These are phyloP conservation scores for Solanum sitiens DNA, from an alignment of 257 asterid genomes.

Conservation along the genomic window DNA sequence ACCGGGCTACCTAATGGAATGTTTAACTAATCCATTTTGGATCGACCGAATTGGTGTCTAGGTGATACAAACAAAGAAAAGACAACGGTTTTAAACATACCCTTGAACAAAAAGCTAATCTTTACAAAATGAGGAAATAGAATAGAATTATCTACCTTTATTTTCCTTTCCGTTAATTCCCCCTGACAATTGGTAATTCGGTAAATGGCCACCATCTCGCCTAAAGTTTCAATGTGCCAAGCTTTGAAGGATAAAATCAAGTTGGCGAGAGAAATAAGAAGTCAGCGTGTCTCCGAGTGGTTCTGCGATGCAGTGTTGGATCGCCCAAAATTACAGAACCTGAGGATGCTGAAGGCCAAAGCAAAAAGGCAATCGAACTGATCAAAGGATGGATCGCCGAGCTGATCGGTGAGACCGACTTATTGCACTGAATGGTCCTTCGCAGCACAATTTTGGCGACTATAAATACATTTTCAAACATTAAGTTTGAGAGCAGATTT, in stretches of 20 bases:
- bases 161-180: too few species aligned
- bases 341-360: neutral
- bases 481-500: neutral
- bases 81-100: too few species aligned
- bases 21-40: too few species aligned
- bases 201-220: neutral
- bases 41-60: too few species aligned
- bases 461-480: too few species aligned
- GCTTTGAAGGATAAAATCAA: neutral
- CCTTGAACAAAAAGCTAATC: too few species aligned
- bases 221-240: neutral
- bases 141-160: too few species aligned
- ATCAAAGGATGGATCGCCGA: neutral
- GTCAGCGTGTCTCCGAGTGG: neutral
- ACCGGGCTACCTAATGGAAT: too few species aligned
- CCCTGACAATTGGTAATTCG: too few species aligned
- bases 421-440: neutral
- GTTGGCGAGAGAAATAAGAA: neutral
- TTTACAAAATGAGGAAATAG: too few species aligned
- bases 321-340: neutral
- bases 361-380: neutral
- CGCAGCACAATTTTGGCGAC: neutral
- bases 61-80: too few species aligned
- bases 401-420: neutral
- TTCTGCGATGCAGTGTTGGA: neutral